Evolutionary conservation across 345 rosid genomes (phyloP).

Genomic region (Eucalyptus melliodora): DNA sequence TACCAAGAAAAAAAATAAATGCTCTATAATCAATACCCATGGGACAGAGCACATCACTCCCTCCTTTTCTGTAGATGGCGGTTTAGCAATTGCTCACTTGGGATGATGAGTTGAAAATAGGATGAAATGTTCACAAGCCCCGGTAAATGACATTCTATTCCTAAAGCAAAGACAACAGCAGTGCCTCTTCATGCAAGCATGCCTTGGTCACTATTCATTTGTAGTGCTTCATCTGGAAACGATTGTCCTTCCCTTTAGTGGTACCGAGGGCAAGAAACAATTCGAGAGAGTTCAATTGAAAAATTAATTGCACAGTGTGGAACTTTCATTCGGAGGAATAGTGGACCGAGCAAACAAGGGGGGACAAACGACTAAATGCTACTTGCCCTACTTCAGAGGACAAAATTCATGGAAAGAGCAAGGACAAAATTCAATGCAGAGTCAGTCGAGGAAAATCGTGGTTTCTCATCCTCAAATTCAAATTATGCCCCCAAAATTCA

Average conservation of each 20-base stretch:
- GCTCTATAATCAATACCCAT: background rate
- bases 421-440: background rate
- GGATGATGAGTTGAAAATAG: background rate
- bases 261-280: background rate
- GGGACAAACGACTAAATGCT: background rate
- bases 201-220: background rate
- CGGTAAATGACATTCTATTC: background rate
- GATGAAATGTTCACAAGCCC: background rate
- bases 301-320: background rate
- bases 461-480: background rate
- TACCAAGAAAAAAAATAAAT: background rate
- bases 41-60: background rate
- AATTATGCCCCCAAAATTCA: background rate
- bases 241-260: background rate
- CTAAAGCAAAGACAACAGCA: background rate
- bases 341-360: background rate
- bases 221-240: background rate
- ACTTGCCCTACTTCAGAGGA: background rate
- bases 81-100: background rate
- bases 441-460: background rate
- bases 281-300: background rate
- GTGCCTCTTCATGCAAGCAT: background rate
- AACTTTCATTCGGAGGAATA: background rate
- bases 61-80: background rate
- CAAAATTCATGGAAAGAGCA: background rate